Percentiles rank a stretch among this genome's conserved stretches.
Conservation (phyloP, 2,329 filamentous ascomycete species). For the Tolypocladium paradoxum region DNA sequence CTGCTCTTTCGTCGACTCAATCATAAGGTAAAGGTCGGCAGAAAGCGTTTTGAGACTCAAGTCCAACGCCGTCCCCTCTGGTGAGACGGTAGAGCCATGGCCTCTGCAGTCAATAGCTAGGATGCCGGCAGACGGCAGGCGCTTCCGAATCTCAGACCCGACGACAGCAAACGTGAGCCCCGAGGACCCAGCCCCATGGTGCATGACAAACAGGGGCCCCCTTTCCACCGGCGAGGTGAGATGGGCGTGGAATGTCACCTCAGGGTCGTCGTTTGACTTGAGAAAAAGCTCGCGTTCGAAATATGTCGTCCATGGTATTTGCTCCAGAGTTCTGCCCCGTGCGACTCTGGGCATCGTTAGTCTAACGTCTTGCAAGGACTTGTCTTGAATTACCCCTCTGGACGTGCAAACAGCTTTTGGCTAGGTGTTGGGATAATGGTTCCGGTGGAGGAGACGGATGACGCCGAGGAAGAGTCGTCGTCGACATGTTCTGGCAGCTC, state of each 20-base stretch:
- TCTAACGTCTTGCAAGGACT: neutral
- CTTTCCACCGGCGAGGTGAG: slow-evolving; percentile 67
- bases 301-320: slow-evolving; percentile 78
- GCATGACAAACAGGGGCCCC: slow-evolving; percentile 80
- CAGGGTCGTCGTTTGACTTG: slow-evolving; percentile 29
- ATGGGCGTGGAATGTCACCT: slow-evolving; percentile 72
- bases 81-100: slow-evolving; percentile 63
- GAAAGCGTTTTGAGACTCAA: slow-evolving; percentile 64
- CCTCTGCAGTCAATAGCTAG: slow-evolving; percentile 78
- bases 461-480: slow-evolving; percentile 64
- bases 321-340: slow-evolving; percentile 46
- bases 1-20: slow-evolving; percentile 53
- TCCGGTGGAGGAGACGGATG: slow-evolving; percentile 80
- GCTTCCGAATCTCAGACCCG: slow-evolving; percentile 63
- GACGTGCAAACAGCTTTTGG: slow-evolving; percentile 62
- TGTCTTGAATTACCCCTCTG: slow-evolving; percentile 42
- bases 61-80: slow-evolving; percentile 37
- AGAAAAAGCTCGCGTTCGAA: slow-evolving; percentile 83
- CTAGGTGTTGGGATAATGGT: slow-evolving; percentile 76
- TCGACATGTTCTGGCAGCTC: slow-evolving; percentile 34
- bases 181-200: slow-evolving; percentile 90
- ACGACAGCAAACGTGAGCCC: slow-evolving; percentile 85
- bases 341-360: slow-evolving; percentile 26
- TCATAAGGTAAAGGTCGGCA: slow-evolving; percentile 58
- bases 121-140: slow-evolving; percentile 70